Evolutionary conservation across 1,284 basidiomycete species (phyloP).

Genomic region (Blastosporella zonata): DNA sequence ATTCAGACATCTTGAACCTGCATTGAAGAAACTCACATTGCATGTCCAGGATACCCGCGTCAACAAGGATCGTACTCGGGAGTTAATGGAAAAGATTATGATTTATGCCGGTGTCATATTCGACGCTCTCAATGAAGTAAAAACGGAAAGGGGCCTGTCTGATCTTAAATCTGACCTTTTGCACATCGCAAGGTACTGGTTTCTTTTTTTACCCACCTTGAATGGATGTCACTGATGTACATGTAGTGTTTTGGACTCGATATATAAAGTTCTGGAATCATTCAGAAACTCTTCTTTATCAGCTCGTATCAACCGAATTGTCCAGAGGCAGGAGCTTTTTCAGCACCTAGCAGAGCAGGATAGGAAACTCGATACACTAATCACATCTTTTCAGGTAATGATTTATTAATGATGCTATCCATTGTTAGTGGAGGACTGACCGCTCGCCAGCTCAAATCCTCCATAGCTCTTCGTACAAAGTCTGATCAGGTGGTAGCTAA

Average conservation of each 20-base stretch:
- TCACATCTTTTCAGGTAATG: conserved; percentile 24
- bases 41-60: conserved; percentile 21
- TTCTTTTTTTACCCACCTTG: neutral
- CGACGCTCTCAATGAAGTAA: conserved; percentile 20
- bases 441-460: conserved; percentile 13
- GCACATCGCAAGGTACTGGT: conserved; percentile 16
- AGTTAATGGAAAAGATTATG: conserved; percentile 24
- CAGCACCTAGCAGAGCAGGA: conserved; percentile 22
- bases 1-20: too few relatives aligned
- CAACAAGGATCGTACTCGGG: conserved; percentile 22
- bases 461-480: conserved; percentile 13
- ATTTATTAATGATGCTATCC: neutral
- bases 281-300: conserved; percentile 8
- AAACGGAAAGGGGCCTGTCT: conserved; percentile 11
- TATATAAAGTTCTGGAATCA: conserved; percentile 20
- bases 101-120: conserved; percentile 26
- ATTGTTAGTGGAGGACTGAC: neutral
- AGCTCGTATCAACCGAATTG: conserved; percentile 8
- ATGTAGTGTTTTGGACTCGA: conserved; percentile 14
- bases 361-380: conserved; percentile 22
- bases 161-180: conserved; percentile 23
- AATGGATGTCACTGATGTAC: neutral
- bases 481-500: neutral
- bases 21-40: neutral
- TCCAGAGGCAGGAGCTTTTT: conserved; percentile 19